Percentiles rank a stretch among this genome's conserved stretches.
Evolutionary conservation across 83 land plant genomes (phyloP).

Genomic region (Diphasiastrum complanatum): DNA sequence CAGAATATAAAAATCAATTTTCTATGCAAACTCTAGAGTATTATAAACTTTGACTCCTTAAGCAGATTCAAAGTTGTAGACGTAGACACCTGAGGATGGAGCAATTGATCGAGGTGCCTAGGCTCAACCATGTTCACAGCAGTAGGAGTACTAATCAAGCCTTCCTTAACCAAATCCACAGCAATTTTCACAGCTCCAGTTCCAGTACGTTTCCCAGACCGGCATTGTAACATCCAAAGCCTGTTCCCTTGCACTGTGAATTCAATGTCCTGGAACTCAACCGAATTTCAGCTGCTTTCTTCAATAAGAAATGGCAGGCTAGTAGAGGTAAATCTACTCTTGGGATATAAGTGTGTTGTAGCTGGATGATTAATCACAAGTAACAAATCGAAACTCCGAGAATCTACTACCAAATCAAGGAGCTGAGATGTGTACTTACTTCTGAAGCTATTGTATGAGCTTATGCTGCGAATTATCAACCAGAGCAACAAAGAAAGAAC

Average conservation of each 20-base stretch:
- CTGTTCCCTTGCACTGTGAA: slow-evolving; percentile 91
- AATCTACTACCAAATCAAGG: no score
- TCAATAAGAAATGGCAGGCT: neutral
- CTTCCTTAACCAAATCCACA: slow-evolving; percentile 89
- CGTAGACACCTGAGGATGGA: slow-evolving; percentile 80
- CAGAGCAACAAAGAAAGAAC: no score
- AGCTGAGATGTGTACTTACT: no score
- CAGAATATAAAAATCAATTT: no score
- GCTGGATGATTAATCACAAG: no score
- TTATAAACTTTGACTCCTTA: neutral
- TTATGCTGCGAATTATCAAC: no score
- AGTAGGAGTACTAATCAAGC: slow-evolving; percentile 54
- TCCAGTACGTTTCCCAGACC: slow-evolving; percentile 93
- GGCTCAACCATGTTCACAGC: slow-evolving; percentile 96
- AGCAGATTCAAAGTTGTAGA: neutral
- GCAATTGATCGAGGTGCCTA: slow-evolving; percentile 91
- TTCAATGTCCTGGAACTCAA: slow-evolving; percentile 73
- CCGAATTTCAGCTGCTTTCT: neutral
- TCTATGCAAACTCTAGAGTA: no score
- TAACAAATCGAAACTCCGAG: no score
- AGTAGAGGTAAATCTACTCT: no score
- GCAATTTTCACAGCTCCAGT: slow-evolving; percentile 96
- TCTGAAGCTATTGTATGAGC: no score
- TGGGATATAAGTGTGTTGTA: neutral
- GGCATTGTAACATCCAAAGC: slow-evolving; percentile 97